These are phyloP conservation scores for Penicillium sp. DNA, from an alignment of 2,329 filamentous ascomycete species.

Conservation along the genomic window DNA sequence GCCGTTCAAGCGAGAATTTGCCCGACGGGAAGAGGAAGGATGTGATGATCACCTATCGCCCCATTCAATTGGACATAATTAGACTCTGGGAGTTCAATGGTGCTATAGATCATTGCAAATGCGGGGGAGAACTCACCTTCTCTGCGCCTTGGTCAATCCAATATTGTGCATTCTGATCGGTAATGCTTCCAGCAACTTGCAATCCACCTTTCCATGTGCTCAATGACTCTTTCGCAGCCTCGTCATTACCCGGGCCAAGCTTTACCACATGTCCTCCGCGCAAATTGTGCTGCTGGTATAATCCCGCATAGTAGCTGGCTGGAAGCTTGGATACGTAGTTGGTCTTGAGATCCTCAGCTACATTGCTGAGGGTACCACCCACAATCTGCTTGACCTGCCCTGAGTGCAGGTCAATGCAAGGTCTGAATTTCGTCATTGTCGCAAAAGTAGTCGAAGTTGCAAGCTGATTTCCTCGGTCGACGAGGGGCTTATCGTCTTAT, in stretches of 20 bases:
- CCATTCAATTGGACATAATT: constrained; percentile 16
- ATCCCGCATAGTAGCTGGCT: constrained; percentile 72
- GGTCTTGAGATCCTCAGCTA: constrained; percentile 69
- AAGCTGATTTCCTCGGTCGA: background rate
- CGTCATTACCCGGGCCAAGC: constrained; percentile 84
- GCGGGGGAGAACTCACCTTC: constrained; percentile 61
- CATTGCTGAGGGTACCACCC: constrained; percentile 79
- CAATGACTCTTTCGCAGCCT: constrained; percentile 74
- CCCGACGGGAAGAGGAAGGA: constrained; percentile 88
- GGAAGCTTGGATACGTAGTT: constrained; percentile 89
- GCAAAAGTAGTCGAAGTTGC: background rate
- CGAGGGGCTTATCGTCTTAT: background rate
- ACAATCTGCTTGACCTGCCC: constrained; percentile 98
- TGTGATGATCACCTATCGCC: constrained; percentile 85
- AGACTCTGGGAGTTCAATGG: constrained; percentile 2
- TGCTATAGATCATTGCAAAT: background rate
- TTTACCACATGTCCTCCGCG: constrained; percentile 91
- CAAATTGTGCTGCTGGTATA: constrained; percentile 75
- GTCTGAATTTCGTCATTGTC: constrained; percentile 86
- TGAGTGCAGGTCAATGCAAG: constrained; percentile 97
- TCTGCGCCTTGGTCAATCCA: constrained; percentile 89
- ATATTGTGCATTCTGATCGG: constrained; percentile 73
- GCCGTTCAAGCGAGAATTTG: constrained; percentile 72
- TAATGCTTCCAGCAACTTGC: constrained; percentile 94
- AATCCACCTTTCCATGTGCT: constrained; percentile 74